These are phyloP conservation scores for Blastocystis sp. DNA, from an alignment of 352 stramenopile genomes.

Conservation along the genomic window DNA sequence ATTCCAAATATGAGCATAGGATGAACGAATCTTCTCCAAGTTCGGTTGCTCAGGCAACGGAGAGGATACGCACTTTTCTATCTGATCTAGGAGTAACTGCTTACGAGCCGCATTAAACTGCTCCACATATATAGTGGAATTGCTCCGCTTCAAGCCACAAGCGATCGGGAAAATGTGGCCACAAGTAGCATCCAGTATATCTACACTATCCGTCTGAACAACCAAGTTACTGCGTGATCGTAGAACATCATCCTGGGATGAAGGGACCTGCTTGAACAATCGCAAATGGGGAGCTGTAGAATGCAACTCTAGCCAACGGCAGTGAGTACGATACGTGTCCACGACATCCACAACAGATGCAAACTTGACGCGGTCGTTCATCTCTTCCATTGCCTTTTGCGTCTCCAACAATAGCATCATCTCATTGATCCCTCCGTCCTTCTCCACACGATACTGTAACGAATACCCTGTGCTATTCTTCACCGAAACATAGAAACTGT, in stretches of 20 bases:
- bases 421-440: slow-evolving; percentile 33
- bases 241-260: background rate
- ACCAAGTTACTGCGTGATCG: background rate
- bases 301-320: slow-evolving; percentile 37
- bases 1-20: background rate
- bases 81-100: background rate
- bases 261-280: slow-evolving; percentile 5
- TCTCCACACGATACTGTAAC: slow-evolving; percentile 30
- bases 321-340: slow-evolving; percentile 7
- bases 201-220: background rate
- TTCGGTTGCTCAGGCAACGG: background rate
- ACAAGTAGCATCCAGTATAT: background rate
- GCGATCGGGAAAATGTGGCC: slow-evolving; percentile 50
- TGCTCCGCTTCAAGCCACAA: background rate
- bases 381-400: background rate
- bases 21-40: background rate
- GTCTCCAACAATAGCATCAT: slow-evolving; percentile 28
- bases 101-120: background rate
- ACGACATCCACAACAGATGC: slow-evolving; percentile 24
- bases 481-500: slow-evolving; percentile 39
- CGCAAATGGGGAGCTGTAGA: background rate
- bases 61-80: background rate
- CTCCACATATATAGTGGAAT: background rate
- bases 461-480: slow-evolving; percentile 37
- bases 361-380: slow-evolving; percentile 11